Evolutionary conservation across 805 yeast genomes (phyloP), one percentile per base, ranked within the genome.

Genomic region (Saccharomyces eubayanus): DNA sequence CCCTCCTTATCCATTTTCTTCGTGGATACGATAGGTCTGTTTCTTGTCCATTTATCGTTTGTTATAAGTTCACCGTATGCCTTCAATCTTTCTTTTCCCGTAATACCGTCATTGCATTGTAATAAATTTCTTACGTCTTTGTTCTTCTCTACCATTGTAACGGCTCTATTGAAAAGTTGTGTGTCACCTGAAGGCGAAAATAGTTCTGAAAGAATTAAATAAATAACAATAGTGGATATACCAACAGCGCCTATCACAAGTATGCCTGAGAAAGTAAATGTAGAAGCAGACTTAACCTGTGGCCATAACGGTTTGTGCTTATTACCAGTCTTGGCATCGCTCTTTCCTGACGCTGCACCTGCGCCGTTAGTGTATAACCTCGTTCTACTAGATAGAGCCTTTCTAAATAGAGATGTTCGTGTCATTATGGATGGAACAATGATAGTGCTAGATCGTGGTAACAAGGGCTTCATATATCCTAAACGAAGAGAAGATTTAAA

Each of bases 111-210:
- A 16, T 73, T 62, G 57, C 84, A 77, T 29, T 79, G 78, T 41
- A 91, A 73, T 30, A 83, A 67, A 58, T 75, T 72, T 60, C 83
- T 83, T 2, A 86, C 84, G 41, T 68, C 69, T 49, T 77, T 77
- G 67, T 85, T 88, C 55, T 84, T 74, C 65, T 91, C 92, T 41
- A 89, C 80, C 61, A 87, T 72, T 11, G 81, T 78, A 31, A 90
- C 90, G 1, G 96, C 95, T 61, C 89, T 80, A 72, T 91, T 90
- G 74, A 91, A 91, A 1, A 95, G 82, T 59, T 85, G 87, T 0
- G 96, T 91, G 65, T 91, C 97, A 27, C 96, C 96, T 1, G 95
- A 85, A 9, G 97, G 97, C 49, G 91, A 79, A 59, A 89, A 82
- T 31, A 91, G 72, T 66, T 91, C 97, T 10, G 85, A 76, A n/a